Conservation (phyloP, 768 basidiomycete species). For the Jaapia argillacea region DNA sequence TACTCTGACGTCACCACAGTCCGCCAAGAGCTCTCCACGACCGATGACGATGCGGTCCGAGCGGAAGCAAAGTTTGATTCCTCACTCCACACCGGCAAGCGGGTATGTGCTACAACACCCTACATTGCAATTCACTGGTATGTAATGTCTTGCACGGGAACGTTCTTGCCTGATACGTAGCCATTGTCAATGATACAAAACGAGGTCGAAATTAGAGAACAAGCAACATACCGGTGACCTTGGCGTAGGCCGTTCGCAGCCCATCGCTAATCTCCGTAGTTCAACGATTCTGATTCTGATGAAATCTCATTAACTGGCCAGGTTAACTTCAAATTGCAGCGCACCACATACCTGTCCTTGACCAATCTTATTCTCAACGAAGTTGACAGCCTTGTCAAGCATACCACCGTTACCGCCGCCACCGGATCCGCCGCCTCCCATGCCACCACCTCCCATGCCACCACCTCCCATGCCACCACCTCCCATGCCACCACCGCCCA, state of each 20-base stretch:
- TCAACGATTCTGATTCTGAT: background rate
- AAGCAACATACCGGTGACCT: background rate
- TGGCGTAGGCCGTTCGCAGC: background rate
- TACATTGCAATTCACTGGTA: background rate
- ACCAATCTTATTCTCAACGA: slow-evolving; percentile 4
- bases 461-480: background rate
- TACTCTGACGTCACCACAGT: background rate
- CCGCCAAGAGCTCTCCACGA: background rate
- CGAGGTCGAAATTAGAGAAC: too few relatives aligned
- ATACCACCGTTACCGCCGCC: slow-evolving; percentile 1
- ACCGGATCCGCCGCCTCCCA: background rate
- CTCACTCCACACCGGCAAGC: background rate
- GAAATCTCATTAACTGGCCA: background rate
- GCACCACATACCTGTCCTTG: slow-evolving; percentile 4
- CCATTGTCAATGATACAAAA: background rate
- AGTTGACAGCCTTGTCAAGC: slow-evolving; percentile 8
- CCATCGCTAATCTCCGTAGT: background rate
- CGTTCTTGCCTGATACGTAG: slow-evolving; percentile 5
- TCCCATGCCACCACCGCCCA: background rate
- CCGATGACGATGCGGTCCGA: background rate
- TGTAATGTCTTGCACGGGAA: slow-evolving; percentile 6
- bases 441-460: background rate
- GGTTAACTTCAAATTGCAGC: background rate
- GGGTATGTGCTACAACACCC: background rate
- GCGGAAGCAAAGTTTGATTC: background rate